These are phyloP conservation scores for Parmelia sp. DNA, from an alignment of 495 filamentous ascomycete species.

Conservation along the genomic window DNA sequence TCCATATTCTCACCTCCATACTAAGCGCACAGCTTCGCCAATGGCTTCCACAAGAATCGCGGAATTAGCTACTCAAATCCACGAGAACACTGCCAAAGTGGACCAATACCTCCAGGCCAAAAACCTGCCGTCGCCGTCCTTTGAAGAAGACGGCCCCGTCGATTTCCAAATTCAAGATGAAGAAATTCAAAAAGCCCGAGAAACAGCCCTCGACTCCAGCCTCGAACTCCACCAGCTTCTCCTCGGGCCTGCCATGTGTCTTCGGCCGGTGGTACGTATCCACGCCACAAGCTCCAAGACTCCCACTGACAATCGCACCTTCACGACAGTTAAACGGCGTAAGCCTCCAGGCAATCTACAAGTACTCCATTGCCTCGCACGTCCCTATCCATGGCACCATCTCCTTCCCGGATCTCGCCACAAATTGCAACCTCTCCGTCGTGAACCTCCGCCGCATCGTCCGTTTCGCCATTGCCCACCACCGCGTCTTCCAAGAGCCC, in stretches of 20 bases:
- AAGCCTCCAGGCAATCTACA: slow-evolving; percentile 33
- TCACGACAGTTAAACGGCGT: slow-evolving; percentile 10
- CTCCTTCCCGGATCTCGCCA: slow-evolving; percentile 38
- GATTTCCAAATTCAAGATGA: slow-evolving; percentile 17
- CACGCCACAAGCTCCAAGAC: not conserved
- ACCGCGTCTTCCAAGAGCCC: slow-evolving; percentile 51
- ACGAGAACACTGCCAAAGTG: slow-evolving; percentile 15
- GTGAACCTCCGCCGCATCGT: slow-evolving; percentile 46
- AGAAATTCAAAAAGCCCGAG: slow-evolving; percentile 22
- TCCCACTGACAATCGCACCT: not conserved
- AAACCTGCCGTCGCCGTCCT: slow-evolving; percentile 22
- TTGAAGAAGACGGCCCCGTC: slow-evolving; percentile 21
- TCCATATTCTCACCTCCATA: not conserved
- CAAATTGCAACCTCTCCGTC: slow-evolving; percentile 36
- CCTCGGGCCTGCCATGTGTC: slow-evolving; percentile 19
- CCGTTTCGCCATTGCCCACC: slow-evolving; percentile 47
- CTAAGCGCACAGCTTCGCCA: not conserved
- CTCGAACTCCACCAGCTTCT: slow-evolving; percentile 26
- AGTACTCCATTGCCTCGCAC: slow-evolving; percentile 31
- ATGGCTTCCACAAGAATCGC: slow-evolving; percentile 1
- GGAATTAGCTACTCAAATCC: slow-evolving; percentile 2
- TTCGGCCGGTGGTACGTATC: slow-evolving; percentile 20
- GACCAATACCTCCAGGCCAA: slow-evolving; percentile 19
- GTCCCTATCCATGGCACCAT: slow-evolving; percentile 37
- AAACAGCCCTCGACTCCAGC: slow-evolving; percentile 19